Conservation (phyloP, 1,284 basidiomycete species). For the Lentinula novae-zelandiae region DNA sequence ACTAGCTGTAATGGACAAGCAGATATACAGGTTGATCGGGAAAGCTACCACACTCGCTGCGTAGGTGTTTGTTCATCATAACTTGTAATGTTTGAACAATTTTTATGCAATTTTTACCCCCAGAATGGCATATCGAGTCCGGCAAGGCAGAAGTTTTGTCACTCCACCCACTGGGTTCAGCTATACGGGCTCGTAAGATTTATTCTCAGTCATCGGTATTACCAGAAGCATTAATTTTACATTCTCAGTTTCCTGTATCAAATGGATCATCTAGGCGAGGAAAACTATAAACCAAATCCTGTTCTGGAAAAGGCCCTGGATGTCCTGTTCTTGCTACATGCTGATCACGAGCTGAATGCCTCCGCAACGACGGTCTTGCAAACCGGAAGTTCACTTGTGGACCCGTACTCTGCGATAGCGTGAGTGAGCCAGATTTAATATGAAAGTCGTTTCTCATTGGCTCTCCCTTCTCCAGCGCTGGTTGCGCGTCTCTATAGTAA, state of each 20-base stretch:
- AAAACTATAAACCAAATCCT: conserved; percentile 75
- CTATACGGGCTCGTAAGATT: conserved; percentile 75
- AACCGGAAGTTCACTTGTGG: conserved; percentile 82
- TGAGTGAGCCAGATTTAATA: conserved; percentile 28
- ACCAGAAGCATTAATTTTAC: background rate
- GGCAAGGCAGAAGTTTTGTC: conserved; percentile 87
- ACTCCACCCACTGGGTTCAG: conserved; percentile 76
- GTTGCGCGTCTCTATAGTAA: conserved; percentile 80
- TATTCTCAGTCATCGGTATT: background rate
- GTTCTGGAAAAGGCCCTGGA: conserved; percentile 83
- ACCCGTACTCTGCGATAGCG: conserved; percentile 84
- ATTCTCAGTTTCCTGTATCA: conserved; percentile 74
- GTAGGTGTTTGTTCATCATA: conserved; percentile 33
- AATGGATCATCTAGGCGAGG: conserved; percentile 76
- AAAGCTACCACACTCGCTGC: conserved; percentile 86
- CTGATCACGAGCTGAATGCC: conserved; percentile 86
- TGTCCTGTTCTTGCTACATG: conserved; percentile 81
- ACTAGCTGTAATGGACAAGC: conserved; percentile 81
- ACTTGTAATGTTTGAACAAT: background rate
- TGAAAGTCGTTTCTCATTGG: background rate
- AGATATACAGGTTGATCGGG: conserved; percentile 83
- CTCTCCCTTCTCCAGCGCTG: conserved; percentile 45
- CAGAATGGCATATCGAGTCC: conserved; percentile 85
- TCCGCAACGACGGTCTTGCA: conserved; percentile 82
- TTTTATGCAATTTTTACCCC: background rate